Evolutionary conservation across 257 asterid genomes (phyloP).

Genomic region (Orobanche coerulescens): DNA sequence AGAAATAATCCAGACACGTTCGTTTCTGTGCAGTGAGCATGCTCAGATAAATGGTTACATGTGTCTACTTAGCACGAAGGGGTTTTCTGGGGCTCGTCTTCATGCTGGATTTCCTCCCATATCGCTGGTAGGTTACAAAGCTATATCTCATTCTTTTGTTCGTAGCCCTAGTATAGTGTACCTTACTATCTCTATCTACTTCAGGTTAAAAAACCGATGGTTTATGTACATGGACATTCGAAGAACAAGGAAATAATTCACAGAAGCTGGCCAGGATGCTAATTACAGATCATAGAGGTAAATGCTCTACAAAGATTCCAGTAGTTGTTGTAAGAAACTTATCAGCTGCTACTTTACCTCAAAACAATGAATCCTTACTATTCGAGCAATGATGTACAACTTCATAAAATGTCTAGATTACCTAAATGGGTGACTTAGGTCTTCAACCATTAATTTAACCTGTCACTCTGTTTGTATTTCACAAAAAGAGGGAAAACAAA

Average conservation of each 20-base stretch:
- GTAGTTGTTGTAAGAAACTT: not conserved
- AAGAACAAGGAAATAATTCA: slow-evolving; percentile 26
- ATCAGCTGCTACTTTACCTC: not conserved
- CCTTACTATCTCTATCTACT: not conserved
- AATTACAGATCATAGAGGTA: not conserved
- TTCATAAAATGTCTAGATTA: no score
- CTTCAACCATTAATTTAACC: no score
- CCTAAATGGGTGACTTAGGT: no score
- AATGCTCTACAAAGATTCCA: not conserved
- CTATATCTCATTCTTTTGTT: not conserved
- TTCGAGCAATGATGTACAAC: no score
- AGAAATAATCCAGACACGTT: not conserved
- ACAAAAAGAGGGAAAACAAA: no score
- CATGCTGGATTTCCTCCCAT: slow-evolving; percentile 42
- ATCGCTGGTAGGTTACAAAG: slow-evolving; percentile 33
- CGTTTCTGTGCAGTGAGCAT: slow-evolving; percentile 42
- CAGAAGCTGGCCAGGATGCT: slow-evolving; percentile 55
- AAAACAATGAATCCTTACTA: no score
- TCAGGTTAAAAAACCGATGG: slow-evolving; percentile 48
- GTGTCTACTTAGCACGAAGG: slow-evolving; percentile 47
- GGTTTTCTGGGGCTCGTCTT: slow-evolving; percentile 43
- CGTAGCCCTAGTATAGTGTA: not conserved
- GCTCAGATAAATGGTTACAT: slow-evolving; percentile 39
- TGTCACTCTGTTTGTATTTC: no score
- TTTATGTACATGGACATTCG: slow-evolving; percentile 45